A percentile compares a stretch with the other conserved stretches of the same genome.
These are phyloP conservation scores for Komagataella pastoris DNA, from an alignment of 805 yeast genomes.

Conservation along the genomic window DNA sequence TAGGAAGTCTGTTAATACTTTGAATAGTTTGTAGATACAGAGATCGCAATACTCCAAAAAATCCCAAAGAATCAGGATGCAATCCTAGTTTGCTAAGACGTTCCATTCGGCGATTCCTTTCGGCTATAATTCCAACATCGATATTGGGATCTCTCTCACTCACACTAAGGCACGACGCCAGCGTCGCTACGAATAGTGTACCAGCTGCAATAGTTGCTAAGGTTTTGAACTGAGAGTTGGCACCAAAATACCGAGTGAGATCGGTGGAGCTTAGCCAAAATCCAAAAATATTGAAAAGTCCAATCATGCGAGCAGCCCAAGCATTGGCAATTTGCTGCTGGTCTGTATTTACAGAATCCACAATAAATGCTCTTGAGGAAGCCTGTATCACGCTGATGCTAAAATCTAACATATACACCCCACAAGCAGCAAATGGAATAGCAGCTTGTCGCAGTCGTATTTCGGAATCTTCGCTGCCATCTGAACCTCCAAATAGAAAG, in stretches of 20 bases:
- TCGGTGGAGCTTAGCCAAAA: slow-evolving; percentile 38
- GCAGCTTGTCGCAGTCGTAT: slow-evolving; percentile 10
- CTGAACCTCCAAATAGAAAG: slow-evolving; percentile 12
- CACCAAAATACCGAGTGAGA: slow-evolving; percentile 24
- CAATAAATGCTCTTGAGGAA: slow-evolving; percentile 44
- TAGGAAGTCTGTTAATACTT: slow-evolving; percentile 27
- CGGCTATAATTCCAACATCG: slow-evolving; percentile 24
- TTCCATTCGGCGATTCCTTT: slow-evolving; percentile 19
- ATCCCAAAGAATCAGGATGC: slow-evolving; percentile 11
- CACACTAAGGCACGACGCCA: slow-evolving; percentile 25
- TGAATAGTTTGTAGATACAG: slow-evolving; percentile 20
- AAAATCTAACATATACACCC: slow-evolving; percentile 41
- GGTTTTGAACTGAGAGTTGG: slow-evolving; percentile 37
- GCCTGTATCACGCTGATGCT: slow-evolving; percentile 50
- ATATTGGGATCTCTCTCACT: slow-evolving; percentile 35
- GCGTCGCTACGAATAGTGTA: slow-evolving; percentile 25
- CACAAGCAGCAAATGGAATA: slow-evolving; percentile 36
- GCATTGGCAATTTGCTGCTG: slow-evolving; percentile 52
- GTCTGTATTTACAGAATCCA: slow-evolving; percentile 41
- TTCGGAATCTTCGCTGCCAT: slow-evolving; percentile 12
- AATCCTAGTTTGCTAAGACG: slow-evolving; percentile 22
- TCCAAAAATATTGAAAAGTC: slow-evolving; percentile 44
- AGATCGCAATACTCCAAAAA: slow-evolving; percentile 10
- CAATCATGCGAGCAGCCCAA: slow-evolving; percentile 55
- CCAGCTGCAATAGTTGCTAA: slow-evolving; percentile 28